Evolutionary conservation across 345 rosid genomes (phyloP).

Genomic region (Corymbia maculata): DNA sequence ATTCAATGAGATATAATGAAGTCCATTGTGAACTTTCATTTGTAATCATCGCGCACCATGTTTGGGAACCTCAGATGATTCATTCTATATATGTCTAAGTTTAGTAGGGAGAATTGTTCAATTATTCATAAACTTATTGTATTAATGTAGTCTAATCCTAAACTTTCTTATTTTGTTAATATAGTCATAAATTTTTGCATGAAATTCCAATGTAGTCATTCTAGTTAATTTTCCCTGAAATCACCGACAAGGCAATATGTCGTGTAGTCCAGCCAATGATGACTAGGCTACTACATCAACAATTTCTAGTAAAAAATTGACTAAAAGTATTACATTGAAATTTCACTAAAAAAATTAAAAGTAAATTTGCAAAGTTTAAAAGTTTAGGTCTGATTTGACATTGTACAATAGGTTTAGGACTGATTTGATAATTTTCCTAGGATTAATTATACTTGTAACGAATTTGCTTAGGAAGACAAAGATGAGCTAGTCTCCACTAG

Average conservation of each 20-base stretch:
- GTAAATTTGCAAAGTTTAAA: too few relatives aligned
- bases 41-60: neutral
- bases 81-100: neutral
- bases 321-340: neutral
- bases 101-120: neutral
- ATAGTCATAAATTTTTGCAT: too few relatives aligned
- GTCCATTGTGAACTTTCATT: neutral
- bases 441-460: neutral
- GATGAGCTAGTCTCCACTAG: neutral
- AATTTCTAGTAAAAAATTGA: neutral
- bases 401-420: neutral
- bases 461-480: neutral
- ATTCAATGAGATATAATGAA: neutral
- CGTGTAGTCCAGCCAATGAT: neutral
- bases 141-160: too few relatives aligned
- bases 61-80: neutral
- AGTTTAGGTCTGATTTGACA: neutral
- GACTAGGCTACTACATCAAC: neutral
- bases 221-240: neutral
- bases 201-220: neutral
- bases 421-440: too few relatives aligned
- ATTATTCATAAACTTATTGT: neutral
- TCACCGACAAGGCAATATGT: neutral
- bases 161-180: too few relatives aligned
- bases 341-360: neutral